These are phyloP conservation scores for Citrus glauca DNA, from an alignment of 345 rosid genomes.

Conservation along the genomic window DNA sequence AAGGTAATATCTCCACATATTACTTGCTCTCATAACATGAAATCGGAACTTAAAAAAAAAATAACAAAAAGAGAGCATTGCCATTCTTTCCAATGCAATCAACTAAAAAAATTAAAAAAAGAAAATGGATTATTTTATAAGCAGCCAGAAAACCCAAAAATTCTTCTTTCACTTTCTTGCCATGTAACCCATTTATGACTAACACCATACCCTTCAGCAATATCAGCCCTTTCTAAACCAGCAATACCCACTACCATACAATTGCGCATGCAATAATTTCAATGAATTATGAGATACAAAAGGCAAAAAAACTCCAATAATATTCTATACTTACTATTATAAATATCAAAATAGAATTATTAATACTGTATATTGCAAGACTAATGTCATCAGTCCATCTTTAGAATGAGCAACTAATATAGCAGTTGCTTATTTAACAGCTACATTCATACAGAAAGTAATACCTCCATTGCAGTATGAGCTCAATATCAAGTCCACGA, in stretches of 20 bases:
- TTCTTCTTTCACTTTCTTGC: not conserved
- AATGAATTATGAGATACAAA: not conserved
- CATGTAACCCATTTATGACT: not conserved
- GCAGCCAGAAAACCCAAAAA: not conserved
- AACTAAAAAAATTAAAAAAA: too few relatives aligned
- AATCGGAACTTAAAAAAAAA: not conserved
- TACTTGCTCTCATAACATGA: not conserved
- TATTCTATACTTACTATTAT: not conserved
- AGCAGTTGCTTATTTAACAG: not conserved
- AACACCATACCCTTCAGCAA: not conserved
- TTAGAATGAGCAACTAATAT: not conserved
- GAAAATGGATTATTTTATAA: too few relatives aligned
- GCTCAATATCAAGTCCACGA: conserved; percentile 78
- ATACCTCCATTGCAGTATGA: conserved; percentile 98
- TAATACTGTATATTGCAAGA: not conserved
- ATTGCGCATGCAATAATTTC: not conserved
- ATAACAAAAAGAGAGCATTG: not conserved
- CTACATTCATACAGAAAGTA: conserved; percentile 13
- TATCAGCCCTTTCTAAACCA: not conserved
- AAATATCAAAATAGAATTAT: not conserved
- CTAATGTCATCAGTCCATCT: not conserved
- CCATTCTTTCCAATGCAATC: not conserved
- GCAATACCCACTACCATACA: not conserved
- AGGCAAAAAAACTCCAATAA: not conserved
- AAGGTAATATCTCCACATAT: not conserved